Base-by-base conservation (phyloP, 1,284 basidiomycete genomes). In the Hortiboletus rubellus region DNA sequence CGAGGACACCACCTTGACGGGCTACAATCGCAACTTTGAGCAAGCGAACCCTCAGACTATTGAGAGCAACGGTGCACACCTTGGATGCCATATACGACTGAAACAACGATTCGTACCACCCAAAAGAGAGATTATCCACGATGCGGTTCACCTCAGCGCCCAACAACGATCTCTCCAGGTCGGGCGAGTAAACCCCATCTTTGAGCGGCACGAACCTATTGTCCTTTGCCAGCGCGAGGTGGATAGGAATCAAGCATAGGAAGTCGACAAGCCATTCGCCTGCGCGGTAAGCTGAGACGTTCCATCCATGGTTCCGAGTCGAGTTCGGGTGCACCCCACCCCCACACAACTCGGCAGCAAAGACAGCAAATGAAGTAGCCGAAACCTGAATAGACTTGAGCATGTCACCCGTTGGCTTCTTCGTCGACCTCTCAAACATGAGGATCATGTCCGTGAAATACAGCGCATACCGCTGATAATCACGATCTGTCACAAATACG, bases 41-140 rank as follows among this genome's bases (percentile, higher is more conserved):
- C 24, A 38, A 44, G 11, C 2, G 5, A 11, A 5, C 1, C 8
- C 4, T 12, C 3, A 4, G 7, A 18, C 1, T 0, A 18, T 33
- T 2, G 7, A 22, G 22, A 22, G 22, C 22, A 22, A 36, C 7
- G 0, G 36, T 14, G 50, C 71, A 18, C 43, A 80, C 84, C 75
- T 81, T 86, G 27, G 74, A 72, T 0, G 80, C 79, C 79, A 83
- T 80, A 55, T 87, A 87, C 0, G 84, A 84, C 54, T 80, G 78
- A 59, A 87, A 82, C 12, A 87, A 72, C 0, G 82, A 82, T 60
- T 87, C 85, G 31, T 85, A 87, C 85, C 85, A 87, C 2, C 85
- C 85, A 54, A 87, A 78, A 0, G 82, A 79, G 4, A 87, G 64
- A 38, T 63, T 76, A 55, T 84, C 80, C 15, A 84, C 79, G 17